Percentiles rank a stretch among this genome's conserved stretches.
Evolutionary conservation across 768 basidiomycete species (phyloP).

Genomic region (Lanmaoa rubissima): DNA sequence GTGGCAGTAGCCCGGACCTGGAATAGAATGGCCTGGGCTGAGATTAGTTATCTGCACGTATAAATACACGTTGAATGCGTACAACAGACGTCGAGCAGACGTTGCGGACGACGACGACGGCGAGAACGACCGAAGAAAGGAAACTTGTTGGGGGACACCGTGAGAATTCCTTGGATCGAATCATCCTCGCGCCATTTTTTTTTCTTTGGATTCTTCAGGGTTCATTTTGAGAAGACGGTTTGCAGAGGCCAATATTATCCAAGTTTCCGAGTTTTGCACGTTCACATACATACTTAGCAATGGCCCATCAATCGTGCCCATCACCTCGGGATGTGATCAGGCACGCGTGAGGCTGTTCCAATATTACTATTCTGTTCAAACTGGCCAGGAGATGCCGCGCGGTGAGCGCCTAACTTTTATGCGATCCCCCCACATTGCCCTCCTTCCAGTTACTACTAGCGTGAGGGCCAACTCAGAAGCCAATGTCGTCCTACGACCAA

Average conservation of each 20-base stretch:
- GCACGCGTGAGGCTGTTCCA: conserved; percentile 29
- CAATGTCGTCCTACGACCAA: conserved; percentile 40
- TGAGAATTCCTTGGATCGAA: conserved; percentile 15
- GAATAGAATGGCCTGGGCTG: neutral
- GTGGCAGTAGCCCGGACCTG: conserved; percentile 8
- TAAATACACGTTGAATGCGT: neutral
- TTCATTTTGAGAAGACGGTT: neutral
- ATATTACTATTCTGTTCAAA: too few species aligned
- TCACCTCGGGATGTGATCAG: conserved; percentile 8
- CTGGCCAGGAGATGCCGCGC: too few species aligned
- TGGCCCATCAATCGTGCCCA: neutral
- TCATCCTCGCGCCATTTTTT: neutral
- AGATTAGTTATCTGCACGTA: conserved; percentile 6
- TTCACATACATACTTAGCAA: neutral
- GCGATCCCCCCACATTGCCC: neutral
- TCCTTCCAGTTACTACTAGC: neutral
- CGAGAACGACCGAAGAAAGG: neutral
- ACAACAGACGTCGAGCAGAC: conserved; percentile 2
- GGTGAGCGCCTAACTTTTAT: conserved; percentile 21
- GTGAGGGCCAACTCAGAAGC: neutral
- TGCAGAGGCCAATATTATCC: neutral
- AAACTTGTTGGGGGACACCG: neutral
- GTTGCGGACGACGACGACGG: conserved; percentile 1
- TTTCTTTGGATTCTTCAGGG: neutral
- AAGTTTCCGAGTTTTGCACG: neutral